Evolutionary conservation across 805 yeast species (phyloP).

Genomic region (Zygotorulaspora sp.): DNA sequence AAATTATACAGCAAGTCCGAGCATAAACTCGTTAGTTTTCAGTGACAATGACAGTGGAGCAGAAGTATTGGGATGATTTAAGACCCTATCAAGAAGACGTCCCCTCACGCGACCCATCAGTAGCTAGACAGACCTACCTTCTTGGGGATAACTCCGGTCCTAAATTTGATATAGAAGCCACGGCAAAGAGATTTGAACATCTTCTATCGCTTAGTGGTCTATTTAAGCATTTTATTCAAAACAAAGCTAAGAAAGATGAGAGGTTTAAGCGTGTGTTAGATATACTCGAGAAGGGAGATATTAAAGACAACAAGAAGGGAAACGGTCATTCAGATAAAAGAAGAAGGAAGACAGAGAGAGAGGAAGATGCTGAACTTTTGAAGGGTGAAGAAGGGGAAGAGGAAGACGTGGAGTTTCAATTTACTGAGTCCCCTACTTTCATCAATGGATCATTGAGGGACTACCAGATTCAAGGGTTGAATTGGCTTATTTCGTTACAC

Average conservation of each 20-base stretch:
- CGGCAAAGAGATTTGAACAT: constrained; percentile 64
- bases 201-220: constrained; percentile 59
- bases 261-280: constrained; percentile 50
- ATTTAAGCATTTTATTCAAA: constrained; percentile 63
- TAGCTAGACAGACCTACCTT: constrained; percentile 27
- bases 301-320: constrained; percentile 15
- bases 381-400: constrained; percentile 47
- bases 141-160: constrained; percentile 21
- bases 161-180: constrained; percentile 50
- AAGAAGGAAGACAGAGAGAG: constrained; percentile 68
- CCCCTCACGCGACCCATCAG: constrained; percentile 21
- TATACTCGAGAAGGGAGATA: constrained; percentile 26
- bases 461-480: constrained; percentile 75
- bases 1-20: no score
- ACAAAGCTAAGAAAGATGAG: constrained; percentile 59
- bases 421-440: constrained; percentile 81
- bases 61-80: constrained; percentile 25
- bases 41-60: constrained; percentile 17
- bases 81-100: constrained; percentile 25
- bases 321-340: constrained; percentile 39
- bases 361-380: constrained; percentile 73
- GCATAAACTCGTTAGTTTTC: no score
- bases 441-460: constrained; percentile 61
- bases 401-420: constrained; percentile 36
- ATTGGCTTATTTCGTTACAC: constrained; percentile 68